Conservation (phyloP, 352 stramenopile species). For the Globisporangium uncinulatum region DNA sequence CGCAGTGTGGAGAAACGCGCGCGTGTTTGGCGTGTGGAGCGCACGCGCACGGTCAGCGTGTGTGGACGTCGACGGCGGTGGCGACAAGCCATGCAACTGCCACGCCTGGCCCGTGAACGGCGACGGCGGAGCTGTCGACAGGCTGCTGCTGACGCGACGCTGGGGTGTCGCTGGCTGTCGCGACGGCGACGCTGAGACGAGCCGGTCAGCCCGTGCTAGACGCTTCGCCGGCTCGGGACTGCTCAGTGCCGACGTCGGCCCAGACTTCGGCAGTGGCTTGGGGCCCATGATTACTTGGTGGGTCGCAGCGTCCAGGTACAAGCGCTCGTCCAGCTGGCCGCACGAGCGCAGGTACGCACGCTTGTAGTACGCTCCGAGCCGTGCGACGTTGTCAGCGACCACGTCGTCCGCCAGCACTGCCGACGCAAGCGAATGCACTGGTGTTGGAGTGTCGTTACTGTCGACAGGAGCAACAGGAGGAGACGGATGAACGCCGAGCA, state of each 20-base stretch:
- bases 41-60: conserved; percentile 12
- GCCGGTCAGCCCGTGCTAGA: conserved; percentile 5
- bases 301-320: conserved; percentile 34
- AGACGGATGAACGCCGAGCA: conserved; percentile 14
- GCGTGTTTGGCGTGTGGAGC: conserved; percentile 25
- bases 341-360: conserved; percentile 37
- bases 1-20: conserved; percentile 19
- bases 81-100: conserved; percentile 66
- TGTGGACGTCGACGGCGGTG: conserved; percentile 21
- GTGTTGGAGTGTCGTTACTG: not conserved
- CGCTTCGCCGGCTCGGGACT: conserved; percentile 13
- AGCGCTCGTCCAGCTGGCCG: conserved; percentile 54
- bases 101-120: conserved; percentile 51
- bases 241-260: conserved; percentile 5
- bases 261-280: conserved; percentile 6
- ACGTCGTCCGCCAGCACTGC: conserved; percentile 31
- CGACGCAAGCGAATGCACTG: conserved; percentile 13
- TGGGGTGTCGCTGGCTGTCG: conserved; percentile 31
- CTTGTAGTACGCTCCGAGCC: conserved; percentile 32
- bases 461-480: not conserved
- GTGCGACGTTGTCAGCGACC: conserved; percentile 34
- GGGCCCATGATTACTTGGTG: conserved; percentile 32
- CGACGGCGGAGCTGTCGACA: conserved; percentile 19
- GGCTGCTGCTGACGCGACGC: conserved; percentile 18
- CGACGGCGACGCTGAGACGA: conserved; percentile 28